Base-by-base conservation (phyloP, 306 rosid genomes). In the Gastrolobium bilobum region DNA sequence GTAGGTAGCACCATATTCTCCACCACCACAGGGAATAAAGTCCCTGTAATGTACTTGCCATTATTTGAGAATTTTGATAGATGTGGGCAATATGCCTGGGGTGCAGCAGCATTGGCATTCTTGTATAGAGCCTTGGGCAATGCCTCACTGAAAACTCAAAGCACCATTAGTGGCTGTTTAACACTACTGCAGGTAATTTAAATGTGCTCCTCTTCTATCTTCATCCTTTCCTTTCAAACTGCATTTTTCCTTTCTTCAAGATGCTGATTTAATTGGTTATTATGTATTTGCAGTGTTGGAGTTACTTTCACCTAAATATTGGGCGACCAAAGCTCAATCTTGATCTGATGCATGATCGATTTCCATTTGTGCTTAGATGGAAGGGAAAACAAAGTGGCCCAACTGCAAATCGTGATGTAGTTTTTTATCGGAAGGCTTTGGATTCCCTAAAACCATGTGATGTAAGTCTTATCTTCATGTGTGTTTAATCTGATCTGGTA, bases 1-100 rank as follows among this genome's bases (percentile, higher is more conserved):
- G 96, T 96, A 35, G 99, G 99, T 46, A 96, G 99, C 86, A 96
- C 99, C 33, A 88, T 96, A 71, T 96, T 96, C 84, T 96, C 99
- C 71, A 96, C 99, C 34, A 96, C 99, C 34, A 96, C 99, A 4
- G 99, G 99, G 72, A 96, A 96, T 82, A 96, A 96, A 88, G 99
- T 96, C 63, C 99, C 99, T 54, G 98, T 96, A 69, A 96, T 96
- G 99, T 96, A 96, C 87, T 97, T 96, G 86, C 99, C 98, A 50
- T 86, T 96, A 73, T 96, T 96, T 78, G 98, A 90, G 80, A 76
- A 90, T 87, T 96, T 96, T 71, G 94, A 88, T 56, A 75, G 39
- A 50, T 90, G 97, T 80, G 98, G 98, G 40, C 90, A 74, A 62
- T 93, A 93, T 88, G 98, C 98, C 52, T 96, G 98, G 98, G 99